Percentiles rank a stretch among this genome's conserved stretches.
phyloP scores from a whole-genome alignment of 176 grass and related monocot genomes.

The Oryza officinalis region DNA sequence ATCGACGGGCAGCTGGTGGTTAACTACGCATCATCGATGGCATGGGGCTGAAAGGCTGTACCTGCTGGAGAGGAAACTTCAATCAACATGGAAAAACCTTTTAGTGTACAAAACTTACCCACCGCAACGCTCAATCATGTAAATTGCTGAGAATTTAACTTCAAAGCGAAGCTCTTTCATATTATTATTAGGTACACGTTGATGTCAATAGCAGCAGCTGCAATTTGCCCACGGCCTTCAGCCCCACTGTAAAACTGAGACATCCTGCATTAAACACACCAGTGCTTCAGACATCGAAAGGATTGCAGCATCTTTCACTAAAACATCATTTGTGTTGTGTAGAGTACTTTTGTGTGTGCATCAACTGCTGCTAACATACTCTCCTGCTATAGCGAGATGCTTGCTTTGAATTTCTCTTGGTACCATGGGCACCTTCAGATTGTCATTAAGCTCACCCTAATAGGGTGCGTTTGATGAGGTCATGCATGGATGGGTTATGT shows the following conservation, averaged over 20 bases:
- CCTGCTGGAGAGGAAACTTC: neutral
- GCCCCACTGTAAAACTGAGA: neutral
- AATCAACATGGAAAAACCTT: neutral
- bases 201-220: neutral
- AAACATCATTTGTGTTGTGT: too few relatives aligned
- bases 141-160: neutral
- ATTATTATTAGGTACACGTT: neutral
- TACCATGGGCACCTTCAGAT: neutral
- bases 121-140: neutral
- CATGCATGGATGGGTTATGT: too few relatives aligned
- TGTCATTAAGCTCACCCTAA: neutral
- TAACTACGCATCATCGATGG: constrained; percentile 68
- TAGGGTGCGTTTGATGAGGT: too few relatives aligned
- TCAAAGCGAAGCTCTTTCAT: neutral
- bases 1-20: constrained; percentile 69
- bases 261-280: neutral
- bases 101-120: neutral
- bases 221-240: neutral
- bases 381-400: constrained; percentile 14
- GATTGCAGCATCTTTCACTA: neutral
- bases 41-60: constrained; percentile 49
- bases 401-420: neutral
- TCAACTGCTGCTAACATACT: neutral
- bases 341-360: neutral
- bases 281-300: neutral